Percentiles rank a stretch among this genome's conserved stretches.
phyloP scores from a whole-genome alignment of 106 monocot genomes.

The Dioscorea alata region DNA sequence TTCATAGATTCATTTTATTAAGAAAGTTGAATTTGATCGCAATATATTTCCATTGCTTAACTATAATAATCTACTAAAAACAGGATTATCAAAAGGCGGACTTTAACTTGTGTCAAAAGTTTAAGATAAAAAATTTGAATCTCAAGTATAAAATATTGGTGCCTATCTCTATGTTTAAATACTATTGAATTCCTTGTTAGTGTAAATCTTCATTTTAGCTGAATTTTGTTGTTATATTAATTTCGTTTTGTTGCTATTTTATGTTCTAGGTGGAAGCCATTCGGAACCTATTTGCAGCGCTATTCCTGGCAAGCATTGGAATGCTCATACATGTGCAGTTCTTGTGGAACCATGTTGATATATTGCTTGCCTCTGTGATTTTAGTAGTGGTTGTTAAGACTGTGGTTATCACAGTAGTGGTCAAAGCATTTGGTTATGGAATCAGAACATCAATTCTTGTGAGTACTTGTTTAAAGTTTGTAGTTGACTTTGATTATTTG shows the following conservation, averaged over 20 bases:
- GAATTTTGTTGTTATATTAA: neutral
- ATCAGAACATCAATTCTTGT: conserved; percentile 85
- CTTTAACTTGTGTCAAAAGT: no score
- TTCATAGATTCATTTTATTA: no score
- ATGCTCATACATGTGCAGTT: conserved; percentile 97
- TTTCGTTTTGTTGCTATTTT: neutral
- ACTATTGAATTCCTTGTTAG: neutral
- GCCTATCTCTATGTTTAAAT: no score
- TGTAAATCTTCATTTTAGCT: neutral
- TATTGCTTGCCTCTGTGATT: conserved; percentile 89
- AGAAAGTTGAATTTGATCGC: no score
- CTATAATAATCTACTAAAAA: no score
- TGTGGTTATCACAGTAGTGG: conserved; percentile 52
- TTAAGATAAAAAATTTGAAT: no score
- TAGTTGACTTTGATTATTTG: neutral
- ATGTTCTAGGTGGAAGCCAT: conserved; percentile 78
- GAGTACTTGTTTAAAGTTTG: conserved; percentile 16
- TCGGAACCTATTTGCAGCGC: conserved; percentile 96
- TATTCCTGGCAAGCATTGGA: conserved; percentile 97
- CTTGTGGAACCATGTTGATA: conserved; percentile 93
- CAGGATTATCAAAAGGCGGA: no score
- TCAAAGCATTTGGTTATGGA: conserved; percentile 82
- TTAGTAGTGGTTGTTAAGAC: conserved; percentile 84
- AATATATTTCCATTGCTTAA: no score
- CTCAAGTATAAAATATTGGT: no score